phyloP scores from a whole-genome alignment of 768 basidiomycete species.

The Lentinula edodes region DNA sequence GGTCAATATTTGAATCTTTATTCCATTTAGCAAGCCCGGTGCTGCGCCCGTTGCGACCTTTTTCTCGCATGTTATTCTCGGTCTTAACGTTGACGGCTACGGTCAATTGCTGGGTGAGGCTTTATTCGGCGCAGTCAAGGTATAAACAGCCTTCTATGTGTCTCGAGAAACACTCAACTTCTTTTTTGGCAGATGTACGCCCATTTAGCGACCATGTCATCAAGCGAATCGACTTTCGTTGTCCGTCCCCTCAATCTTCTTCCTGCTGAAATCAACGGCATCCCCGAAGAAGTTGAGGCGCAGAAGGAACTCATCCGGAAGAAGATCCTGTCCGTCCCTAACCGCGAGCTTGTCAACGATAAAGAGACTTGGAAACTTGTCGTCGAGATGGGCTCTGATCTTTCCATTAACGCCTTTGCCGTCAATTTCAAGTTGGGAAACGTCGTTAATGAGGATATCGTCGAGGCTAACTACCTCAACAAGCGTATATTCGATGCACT shows the following conservation, averaged over 20 bases:
- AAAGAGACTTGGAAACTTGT: constrained; percentile 18
- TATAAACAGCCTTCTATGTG: constrained; percentile 10
- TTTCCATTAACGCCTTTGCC: constrained; percentile 38
- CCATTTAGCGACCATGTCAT: constrained; percentile 36
- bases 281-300: constrained; percentile 16
- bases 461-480: constrained; percentile 29
- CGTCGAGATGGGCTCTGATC: constrained; percentile 30
- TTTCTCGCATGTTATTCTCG: constrained; percentile 32
- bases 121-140: constrained; percentile 28
- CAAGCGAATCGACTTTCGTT: constrained; percentile 23
- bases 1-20: not conserved
- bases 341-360: constrained; percentile 25
- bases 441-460: constrained; percentile 22
- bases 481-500: constrained; percentile 22
- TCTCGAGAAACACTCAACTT: not conserved
- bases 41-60: constrained; percentile 33
- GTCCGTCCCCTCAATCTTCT: constrained; percentile 36
- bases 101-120: constrained; percentile 34
- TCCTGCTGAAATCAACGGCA: constrained; percentile 19
- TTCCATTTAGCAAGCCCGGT: constrained; percentile 35
- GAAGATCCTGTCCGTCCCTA: constrained; percentile 20
- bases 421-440: constrained; percentile 27
- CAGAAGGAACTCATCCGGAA: constrained; percentile 28
- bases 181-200: constrained; percentile 24
- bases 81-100: constrained; percentile 32